A percentile compares a stretch with the other conserved stretches of the same genome.
These are phyloP conservation scores for Metschnikowia henanensis DNA, from an alignment of 805 yeast genomes.

Conservation along the genomic window DNA sequence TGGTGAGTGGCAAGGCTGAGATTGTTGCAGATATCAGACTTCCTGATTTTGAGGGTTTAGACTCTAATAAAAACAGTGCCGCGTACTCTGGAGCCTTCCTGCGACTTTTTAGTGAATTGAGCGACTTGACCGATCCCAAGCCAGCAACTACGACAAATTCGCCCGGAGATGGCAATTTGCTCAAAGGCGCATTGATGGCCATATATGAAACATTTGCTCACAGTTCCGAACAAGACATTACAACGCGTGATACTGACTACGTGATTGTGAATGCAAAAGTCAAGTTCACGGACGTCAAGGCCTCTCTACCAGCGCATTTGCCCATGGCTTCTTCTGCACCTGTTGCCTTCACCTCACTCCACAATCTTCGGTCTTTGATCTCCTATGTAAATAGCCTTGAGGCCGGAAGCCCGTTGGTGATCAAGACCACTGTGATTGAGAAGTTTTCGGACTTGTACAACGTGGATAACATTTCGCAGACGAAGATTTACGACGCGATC, in stretches of 20 bases:
- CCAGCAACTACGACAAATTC: neutral
- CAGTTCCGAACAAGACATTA: conserved; percentile 5
- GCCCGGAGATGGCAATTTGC: conserved; percentile 23
- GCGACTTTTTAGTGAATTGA: conserved; percentile 28
- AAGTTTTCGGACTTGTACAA: conserved; percentile 39
- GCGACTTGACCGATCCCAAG: conserved; percentile 7
- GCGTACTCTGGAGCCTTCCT: conserved; percentile 26
- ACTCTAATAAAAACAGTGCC: conserved; percentile 17
- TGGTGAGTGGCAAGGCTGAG: conserved; percentile 64
- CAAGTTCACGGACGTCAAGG: conserved; percentile 61
- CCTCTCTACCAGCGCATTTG: conserved; percentile 51
- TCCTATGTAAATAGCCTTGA: conserved; percentile 51
- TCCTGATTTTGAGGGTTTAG: conserved; percentile 42
- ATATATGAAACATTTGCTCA: conserved; percentile 39
- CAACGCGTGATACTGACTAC: conserved; percentile 39
- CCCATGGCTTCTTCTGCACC: conserved; percentile 48
- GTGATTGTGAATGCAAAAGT: conserved; percentile 68
- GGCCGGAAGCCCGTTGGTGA: conserved; percentile 29
- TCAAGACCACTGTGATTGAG: conserved; percentile 42
- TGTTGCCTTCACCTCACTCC: conserved; percentile 55
- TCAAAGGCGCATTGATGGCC: conserved; percentile 42
- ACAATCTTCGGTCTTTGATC: conserved; percentile 60
- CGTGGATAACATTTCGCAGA: conserved; percentile 37
- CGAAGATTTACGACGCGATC: conserved; percentile 50
- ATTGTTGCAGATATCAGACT: conserved; percentile 70